Conservation (phyloP, 2,329 filamentous ascomycete species). For the Neospermospora avenae region DNA sequence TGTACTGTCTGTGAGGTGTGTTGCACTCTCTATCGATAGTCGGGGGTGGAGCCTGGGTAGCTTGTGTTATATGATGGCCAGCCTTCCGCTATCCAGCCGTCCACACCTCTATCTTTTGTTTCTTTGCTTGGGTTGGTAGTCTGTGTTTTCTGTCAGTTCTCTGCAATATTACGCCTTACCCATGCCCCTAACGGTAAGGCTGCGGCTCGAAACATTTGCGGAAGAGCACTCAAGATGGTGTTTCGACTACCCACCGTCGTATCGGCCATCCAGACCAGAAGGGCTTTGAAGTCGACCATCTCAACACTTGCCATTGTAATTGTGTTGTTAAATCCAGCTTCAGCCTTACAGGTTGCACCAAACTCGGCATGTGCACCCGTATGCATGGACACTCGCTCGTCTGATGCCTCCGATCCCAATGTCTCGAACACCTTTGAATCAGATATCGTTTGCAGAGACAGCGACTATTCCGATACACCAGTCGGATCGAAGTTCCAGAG, state of each 20-base stretch:
- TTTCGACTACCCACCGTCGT: neutral
- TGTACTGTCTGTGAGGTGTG: slow-evolving; percentile 14
- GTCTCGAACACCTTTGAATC: slow-evolving; percentile 42
- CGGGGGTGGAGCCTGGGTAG: neutral
- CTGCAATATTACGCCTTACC: neutral
- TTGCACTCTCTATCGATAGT: slow-evolving; percentile 12
- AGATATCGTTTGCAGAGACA: slow-evolving; percentile 41
- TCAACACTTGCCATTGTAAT: neutral
- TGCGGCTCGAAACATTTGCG: slow-evolving; percentile 8
- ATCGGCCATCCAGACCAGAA: neutral
- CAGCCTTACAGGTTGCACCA: slow-evolving; percentile 46
- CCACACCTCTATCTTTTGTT: slow-evolving; percentile 7
- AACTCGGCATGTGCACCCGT: slow-evolving; percentile 48
- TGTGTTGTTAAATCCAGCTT: neutral
- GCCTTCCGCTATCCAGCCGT: neutral
- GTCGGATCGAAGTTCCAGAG: slow-evolving; percentile 28
- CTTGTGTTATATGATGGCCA: slow-evolving; percentile 11
- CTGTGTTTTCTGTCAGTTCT: slow-evolving; percentile 6
- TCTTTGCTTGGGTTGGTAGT: neutral
- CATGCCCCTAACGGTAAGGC: slow-evolving; percentile 8
- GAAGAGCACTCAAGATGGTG: slow-evolving; percentile 2
- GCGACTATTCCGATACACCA: slow-evolving; percentile 22
- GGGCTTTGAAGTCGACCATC: neutral
- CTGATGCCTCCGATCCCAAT: slow-evolving; percentile 36
- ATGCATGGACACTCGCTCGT: slow-evolving; percentile 42